These are phyloP conservation scores for Penstemon newberryi DNA, from an alignment of 257 asterid genomes.

Conservation along the genomic window DNA sequence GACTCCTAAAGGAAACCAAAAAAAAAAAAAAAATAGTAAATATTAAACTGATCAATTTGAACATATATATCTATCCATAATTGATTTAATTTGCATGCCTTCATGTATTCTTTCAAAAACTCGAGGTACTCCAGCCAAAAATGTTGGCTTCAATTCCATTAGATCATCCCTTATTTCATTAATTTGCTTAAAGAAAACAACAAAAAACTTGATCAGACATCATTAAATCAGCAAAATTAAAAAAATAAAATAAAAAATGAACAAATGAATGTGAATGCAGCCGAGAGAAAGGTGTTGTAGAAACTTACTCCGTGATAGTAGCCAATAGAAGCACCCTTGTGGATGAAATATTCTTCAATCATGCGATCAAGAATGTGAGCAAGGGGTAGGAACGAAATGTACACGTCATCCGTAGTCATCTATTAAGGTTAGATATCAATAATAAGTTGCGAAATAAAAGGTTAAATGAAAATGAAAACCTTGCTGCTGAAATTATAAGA, in stretches of 20 bases:
- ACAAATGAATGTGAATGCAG: background rate
- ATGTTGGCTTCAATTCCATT: slow-evolving; percentile 82
- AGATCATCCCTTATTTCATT: slow-evolving; percentile 81
- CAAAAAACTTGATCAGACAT: slow-evolving; percentile 21
- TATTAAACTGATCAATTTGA: background rate
- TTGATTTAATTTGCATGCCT: slow-evolving; percentile 45
- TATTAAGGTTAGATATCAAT: slow-evolving; percentile 26
- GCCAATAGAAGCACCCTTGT: slow-evolving; percentile 97
- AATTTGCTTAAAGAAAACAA: slow-evolving; percentile 55
- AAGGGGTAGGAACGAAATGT: slow-evolving; percentile 94
- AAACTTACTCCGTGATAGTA: slow-evolving; percentile 86
- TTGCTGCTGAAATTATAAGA: background rate
- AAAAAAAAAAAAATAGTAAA: background rate
- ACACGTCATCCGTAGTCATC: slow-evolving; percentile 94
- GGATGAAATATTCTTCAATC: slow-evolving; percentile 96
- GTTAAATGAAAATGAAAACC: background rate
- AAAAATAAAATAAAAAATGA: too few species aligned
- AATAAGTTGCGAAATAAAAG: background rate
- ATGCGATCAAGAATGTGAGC: slow-evolving; percentile 98
- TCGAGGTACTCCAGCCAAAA: slow-evolving; percentile 94
- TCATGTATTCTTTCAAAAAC: slow-evolving; percentile 83
- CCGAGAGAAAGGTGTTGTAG: slow-evolving; percentile 1
- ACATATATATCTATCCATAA: slow-evolving; percentile 1
- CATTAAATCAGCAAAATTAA: background rate
- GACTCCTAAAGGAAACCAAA: slow-evolving; percentile 51